Evolutionary conservation across 1,284 basidiomycete species (phyloP), one percentile per base, ranked within the genome.

Genomic region (Rhizopogon parksii): DNA sequence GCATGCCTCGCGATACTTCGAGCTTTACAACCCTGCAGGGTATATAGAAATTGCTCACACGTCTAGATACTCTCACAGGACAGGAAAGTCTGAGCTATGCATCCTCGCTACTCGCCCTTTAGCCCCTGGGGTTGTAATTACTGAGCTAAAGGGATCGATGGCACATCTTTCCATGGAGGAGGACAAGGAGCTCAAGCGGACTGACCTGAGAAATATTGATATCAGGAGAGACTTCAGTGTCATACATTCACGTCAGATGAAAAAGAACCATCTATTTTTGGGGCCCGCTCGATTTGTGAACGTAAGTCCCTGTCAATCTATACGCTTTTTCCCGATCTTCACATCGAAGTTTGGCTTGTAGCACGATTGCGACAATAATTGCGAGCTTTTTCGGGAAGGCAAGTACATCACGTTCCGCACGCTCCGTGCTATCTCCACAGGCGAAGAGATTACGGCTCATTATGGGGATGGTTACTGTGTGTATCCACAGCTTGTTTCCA

Each of bases 201-300:
- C 83, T 12, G 82, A 85, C 65, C 61, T 73, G 51, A 75, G 80
- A 56, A 82, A 83, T 57, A 79, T 77, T 46, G 88, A 88, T 56
- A 86, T 88, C 53, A 77, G 88, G 50, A 77, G 87, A 59, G 92
- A 95, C 65, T 95, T 95, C 62, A 92, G 88, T 62, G 90, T 95
- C 59, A 91, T 95, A 53, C 88, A 91, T 65, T 92, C 88, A 38
- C 87, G 88, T 58, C 83, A 89, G 62, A 85, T 91, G 75, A 90
- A 91, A 71, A 91, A 90, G 73, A 93, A 92, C 61, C 89, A 94
- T 72, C 75, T 95, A 57, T 88, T 95, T 71, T 74, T 95, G 58
- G 93, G 92, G 2, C 92, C 92, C 45, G 93, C 93, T 64, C 83
- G 92, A 58, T 95, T 95, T 71, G 91, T 95, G 55, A 95, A 95